phyloP scores from a whole-genome alignment of 2,329 filamentous ascomycete genomes.

The Colletotrichum sp. region DNA sequence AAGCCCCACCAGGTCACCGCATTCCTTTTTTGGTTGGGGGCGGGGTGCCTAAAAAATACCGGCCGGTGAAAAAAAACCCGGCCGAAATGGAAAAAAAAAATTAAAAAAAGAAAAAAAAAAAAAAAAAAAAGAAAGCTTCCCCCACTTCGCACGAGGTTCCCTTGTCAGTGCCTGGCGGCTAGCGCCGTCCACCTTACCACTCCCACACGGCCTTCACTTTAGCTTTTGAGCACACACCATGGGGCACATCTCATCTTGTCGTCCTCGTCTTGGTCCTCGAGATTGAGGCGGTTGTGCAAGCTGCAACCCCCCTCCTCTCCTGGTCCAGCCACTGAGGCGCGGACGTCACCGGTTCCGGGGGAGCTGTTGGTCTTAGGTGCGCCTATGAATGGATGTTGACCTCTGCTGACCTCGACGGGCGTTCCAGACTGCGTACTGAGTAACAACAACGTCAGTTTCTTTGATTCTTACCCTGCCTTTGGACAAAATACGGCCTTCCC shows the following conservation, averaged over 20 bases:
- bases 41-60: too few species aligned
- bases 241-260: not conserved
- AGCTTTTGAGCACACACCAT: not conserved
- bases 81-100: not conserved
- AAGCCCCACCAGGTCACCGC: too few species aligned
- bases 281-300: not conserved
- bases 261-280: not conserved
- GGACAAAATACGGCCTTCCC: not conserved
- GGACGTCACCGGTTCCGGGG: not conserved
- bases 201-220: not conserved
- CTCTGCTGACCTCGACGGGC: not conserved
- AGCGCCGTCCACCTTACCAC: not conserved
- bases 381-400: not conserved
- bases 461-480: not conserved
- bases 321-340: constrained; percentile 4
- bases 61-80: not conserved
- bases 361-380: not conserved
- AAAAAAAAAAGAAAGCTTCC: not conserved
- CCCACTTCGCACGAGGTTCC: constrained; percentile 19
- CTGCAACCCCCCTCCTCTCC: not conserved
- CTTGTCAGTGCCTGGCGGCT: constrained; percentile 5
- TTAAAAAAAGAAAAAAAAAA: not conserved
- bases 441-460: not conserved
- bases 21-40: too few species aligned
- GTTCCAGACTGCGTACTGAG: not conserved